phyloP scores from a whole-genome alignment of 164 flowering plant species.

The Santalum album region DNA sequence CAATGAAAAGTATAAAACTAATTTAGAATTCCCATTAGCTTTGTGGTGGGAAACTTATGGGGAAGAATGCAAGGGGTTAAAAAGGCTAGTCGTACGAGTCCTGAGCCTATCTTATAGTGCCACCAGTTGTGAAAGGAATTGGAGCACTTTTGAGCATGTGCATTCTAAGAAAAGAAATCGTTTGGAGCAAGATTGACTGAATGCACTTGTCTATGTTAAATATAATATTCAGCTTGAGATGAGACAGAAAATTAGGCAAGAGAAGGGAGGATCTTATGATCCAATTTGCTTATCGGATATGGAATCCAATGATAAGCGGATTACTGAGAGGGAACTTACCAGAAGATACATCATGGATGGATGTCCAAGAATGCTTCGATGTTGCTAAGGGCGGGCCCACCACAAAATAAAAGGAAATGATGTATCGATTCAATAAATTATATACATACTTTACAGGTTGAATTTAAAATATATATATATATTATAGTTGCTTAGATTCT shows the following conservation, averaged over 20 bases:
- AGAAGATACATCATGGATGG: constrained; percentile 6
- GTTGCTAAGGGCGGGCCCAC: too few relatives aligned
- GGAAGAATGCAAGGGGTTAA: neutral
- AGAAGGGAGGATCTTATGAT: too few relatives aligned
- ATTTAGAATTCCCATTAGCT: too few relatives aligned
- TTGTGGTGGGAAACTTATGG: neutral
- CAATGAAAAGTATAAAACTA: too few relatives aligned
- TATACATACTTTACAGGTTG: too few relatives aligned
- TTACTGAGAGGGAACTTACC: constrained; percentile 3
- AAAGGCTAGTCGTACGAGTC: neutral
- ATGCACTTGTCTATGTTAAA: constrained; percentile 5
- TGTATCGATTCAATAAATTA: too few relatives aligned
- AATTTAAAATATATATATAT: too few relatives aligned
- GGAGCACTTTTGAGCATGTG: constrained; percentile 7
- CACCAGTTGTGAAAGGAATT: constrained; percentile 7
- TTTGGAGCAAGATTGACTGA: constrained; percentile 4
- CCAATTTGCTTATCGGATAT: constrained; percentile 1
- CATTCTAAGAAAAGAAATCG: constrained; percentile 9
- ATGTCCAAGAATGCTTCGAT: constrained; percentile 4
- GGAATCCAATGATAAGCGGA: constrained; percentile 8
- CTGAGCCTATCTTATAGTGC: neutral
- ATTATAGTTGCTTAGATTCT: too few relatives aligned
- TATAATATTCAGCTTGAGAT: constrained; percentile 20
- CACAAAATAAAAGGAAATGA: too few relatives aligned
- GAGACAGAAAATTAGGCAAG: neutral